Base-by-base conservation (phyloP, 495 filamentous ascomycete genomes). In the Penicillium manginii region DNA sequence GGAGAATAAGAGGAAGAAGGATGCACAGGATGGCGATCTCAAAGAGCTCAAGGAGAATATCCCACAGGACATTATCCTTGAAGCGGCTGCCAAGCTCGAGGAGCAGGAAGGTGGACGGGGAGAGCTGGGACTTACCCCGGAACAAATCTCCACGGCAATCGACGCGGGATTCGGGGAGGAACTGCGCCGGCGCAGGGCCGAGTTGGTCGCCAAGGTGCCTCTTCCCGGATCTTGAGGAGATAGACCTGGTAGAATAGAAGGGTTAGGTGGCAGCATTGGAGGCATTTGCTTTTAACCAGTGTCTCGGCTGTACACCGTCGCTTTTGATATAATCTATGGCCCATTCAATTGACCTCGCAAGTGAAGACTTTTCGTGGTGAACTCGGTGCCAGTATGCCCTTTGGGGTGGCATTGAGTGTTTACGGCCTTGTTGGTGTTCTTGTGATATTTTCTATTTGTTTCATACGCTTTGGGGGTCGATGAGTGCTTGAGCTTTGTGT, bases 71-170 rank as follows among this genome's bases (percentile, higher is more conserved):
- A 58, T 69, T 40, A 61, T 78, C 15, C 65, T 80, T 3, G 73
- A 78, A 23, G 74, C 75, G 1, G 77, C 75, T 2, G 56, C 71
- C 0, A 65, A 68, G 31, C 50, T 80, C 37, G 66, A 71, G 51
- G 50, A 74, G 46, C 72, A 78, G 22, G 72, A 78, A 56, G 69
- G 66, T 14, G 65, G 62, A 26, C 55, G 64, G 4, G 71, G 72
- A 8, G 70, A 74, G 54, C 56, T 64, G 17, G 47, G 54, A 1
- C 45, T 54, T 10, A 45, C 66, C 3, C 53, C 63, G 14, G 67
- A 64, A 51, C 59, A 66, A 35, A 61, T 70, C 21, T 66, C 68
- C 2, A 68, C 71, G 15, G 66, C 65, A 2, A 60, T 71, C 26
- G 68, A 74, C 55, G 51, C 58, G 1, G 55, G 57, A 32, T 35